Percentiles rank a stretch among this genome's conserved stretches.
Evolutionary conservation across 2,329 filamentous ascomycete species (phyloP).

Genomic region (Colletotrichum higginsianum): DNA sequence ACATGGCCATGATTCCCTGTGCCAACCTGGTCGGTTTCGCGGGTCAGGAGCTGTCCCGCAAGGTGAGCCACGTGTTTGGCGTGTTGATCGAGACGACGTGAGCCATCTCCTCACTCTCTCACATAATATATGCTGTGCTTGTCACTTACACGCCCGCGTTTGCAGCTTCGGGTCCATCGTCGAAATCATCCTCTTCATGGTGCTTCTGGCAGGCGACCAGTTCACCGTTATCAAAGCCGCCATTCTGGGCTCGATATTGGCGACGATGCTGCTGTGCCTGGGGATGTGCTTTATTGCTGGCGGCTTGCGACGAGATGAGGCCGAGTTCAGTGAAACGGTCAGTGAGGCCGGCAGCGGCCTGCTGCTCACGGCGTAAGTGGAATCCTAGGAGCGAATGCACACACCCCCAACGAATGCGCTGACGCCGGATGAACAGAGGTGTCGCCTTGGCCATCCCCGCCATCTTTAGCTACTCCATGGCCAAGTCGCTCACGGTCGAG

Average conservation of each 20-base stretch:
- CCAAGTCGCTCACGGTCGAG: slow-evolving; percentile 34
- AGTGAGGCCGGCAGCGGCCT: slow-evolving; percentile 85
- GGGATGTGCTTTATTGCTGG: slow-evolving; percentile 86
- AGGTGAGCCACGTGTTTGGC: slow-evolving; percentile 81
- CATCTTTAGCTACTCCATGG: slow-evolving; percentile 67
- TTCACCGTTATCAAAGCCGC: slow-evolving; percentile 86
- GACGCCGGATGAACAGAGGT: slow-evolving; percentile 47
- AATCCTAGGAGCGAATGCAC: slow-evolving; percentile 17
- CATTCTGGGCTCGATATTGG: slow-evolving; percentile 86
- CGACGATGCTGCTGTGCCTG: slow-evolving; percentile 85
- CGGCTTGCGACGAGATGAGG: slow-evolving; percentile 76
- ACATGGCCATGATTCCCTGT: slow-evolving; percentile 83
- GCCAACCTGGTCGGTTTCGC: slow-evolving; percentile 84
- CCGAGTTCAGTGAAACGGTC: slow-evolving; percentile 81
- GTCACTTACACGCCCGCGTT: not conserved
- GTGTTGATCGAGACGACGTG: slow-evolving; percentile 73
- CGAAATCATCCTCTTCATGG: slow-evolving; percentile 87
- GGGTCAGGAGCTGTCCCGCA: slow-evolving; percentile 73
- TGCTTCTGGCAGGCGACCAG: slow-evolving; percentile 71
- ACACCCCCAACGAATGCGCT: not conserved
- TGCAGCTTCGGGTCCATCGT: slow-evolving; percentile 77
- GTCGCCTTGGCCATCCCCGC: slow-evolving; percentile 62
- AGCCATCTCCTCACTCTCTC: slow-evolving; percentile 40
- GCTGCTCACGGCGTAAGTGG: slow-evolving; percentile 81
- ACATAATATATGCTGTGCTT: slow-evolving; percentile 45